These are phyloP conservation scores for Venturia carpophila DNA, from an alignment of 2,329 filamentous ascomycete genomes.

Conservation along the genomic window DNA sequence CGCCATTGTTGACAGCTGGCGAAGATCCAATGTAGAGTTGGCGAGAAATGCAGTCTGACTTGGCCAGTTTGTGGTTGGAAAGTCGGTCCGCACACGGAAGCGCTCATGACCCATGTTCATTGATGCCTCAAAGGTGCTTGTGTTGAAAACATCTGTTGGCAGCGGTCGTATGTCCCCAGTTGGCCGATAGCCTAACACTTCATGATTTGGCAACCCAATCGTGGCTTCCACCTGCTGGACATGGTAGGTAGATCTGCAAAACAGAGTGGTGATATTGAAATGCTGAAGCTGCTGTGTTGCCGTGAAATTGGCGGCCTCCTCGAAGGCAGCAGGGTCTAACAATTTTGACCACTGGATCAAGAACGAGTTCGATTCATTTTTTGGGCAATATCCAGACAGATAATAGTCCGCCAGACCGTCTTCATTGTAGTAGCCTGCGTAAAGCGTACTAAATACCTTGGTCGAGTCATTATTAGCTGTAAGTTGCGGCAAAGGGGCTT, in stretches of 20 bases:
- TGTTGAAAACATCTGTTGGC: constrained; percentile 30
- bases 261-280: constrained; percentile 31
- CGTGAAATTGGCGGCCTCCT: background rate
- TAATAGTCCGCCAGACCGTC: constrained; percentile 30
- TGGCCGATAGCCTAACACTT: constrained; percentile 21
- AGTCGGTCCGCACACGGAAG: constrained; percentile 19
- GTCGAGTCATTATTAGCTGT: constrained; percentile 14
- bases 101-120: constrained; percentile 25
- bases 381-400: constrained; percentile 28
- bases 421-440: constrained; percentile 38
- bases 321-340: background rate
- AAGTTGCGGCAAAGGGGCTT: too few relatives aligned
- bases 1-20: constrained; percentile 29
- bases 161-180: constrained; percentile 25
- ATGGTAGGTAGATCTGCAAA: constrained; percentile 41
- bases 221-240: constrained; percentile 39
- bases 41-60: constrained; percentile 22
- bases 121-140: constrained; percentile 32
- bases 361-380: constrained; percentile 34
- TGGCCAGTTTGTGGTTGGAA: constrained; percentile 23
- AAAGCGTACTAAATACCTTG: constrained; percentile 30
- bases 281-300: constrained; percentile 4
- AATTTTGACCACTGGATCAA: constrained; percentile 27
- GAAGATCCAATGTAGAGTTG: constrained; percentile 22
- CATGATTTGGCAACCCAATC: constrained; percentile 26